A percentile compares a stretch with the other conserved stretches of the same genome.
Evolutionary conservation across 2,329 filamentous ascomycete genomes (phyloP).

Genomic region (Zasmidium cellare): DNA sequence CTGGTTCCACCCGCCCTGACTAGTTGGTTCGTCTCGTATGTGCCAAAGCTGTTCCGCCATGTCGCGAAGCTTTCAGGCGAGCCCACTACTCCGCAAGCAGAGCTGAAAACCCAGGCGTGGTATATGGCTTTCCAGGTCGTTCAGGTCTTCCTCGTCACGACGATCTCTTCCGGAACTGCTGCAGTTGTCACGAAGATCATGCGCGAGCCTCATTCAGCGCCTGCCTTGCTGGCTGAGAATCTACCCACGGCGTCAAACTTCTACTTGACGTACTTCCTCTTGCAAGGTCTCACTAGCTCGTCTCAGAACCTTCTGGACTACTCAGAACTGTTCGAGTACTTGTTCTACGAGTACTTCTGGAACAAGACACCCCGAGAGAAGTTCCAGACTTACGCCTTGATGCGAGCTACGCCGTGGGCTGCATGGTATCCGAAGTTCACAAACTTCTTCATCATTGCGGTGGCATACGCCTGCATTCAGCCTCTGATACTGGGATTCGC

Average conservation of each 20-base stretch:
- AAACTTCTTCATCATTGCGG: conserved; percentile 45
- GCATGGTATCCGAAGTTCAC: conserved; percentile 50
- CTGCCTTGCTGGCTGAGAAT: conserved; percentile 35
- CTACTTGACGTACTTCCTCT: conserved; percentile 43
- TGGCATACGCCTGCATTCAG: conserved; percentile 51
- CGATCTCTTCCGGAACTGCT: conserved; percentile 39
- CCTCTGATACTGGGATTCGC: conserved; percentile 50
- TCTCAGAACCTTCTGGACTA: conserved; percentile 35
- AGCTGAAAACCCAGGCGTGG: conserved; percentile 41
- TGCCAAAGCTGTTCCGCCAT: conserved; percentile 37
- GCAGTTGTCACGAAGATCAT: conserved; percentile 35
- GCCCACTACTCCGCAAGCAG: conserved; percentile 45
- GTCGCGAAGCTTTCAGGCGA: conserved; percentile 36
- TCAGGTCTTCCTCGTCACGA: conserved; percentile 44
- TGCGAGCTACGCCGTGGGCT: conserved; percentile 47
- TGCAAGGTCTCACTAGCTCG: conserved; percentile 36
- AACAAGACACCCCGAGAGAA: conserved; percentile 49
- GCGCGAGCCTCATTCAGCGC: conserved; percentile 33
- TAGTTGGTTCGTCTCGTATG: conserved; percentile 36
- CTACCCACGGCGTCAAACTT: conserved; percentile 43
- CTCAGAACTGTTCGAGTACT: conserved; percentile 34
- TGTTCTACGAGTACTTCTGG: conserved; percentile 34
- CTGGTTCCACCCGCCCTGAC: conserved; percentile 34
- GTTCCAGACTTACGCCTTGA: conserved; percentile 44
- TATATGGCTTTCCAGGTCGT: conserved; percentile 44